phyloP scores from a whole-genome alignment of 169 alveolate genomes.

The Plasmodium inui region DNA sequence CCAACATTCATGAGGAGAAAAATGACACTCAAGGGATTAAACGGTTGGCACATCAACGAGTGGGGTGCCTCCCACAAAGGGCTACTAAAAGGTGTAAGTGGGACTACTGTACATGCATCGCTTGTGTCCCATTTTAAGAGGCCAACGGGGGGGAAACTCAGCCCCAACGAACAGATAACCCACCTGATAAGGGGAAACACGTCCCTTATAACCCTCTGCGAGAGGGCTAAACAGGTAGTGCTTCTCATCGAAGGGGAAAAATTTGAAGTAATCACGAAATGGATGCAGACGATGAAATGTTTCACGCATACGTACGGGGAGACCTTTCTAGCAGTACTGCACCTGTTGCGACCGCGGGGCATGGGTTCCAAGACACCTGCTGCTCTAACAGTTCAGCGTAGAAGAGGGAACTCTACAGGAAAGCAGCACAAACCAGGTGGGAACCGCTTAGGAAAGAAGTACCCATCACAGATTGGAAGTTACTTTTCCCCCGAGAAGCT shows the following conservation, averaged over 20 bases:
- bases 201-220: neutral
- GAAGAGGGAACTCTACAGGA: neutral
- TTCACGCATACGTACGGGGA: neutral
- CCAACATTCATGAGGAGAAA: neutral
- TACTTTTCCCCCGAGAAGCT: neutral
- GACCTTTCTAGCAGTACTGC: neutral
- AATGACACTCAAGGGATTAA: neutral
- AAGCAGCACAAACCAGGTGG: neutral
- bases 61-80: neutral
- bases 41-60: neutral
- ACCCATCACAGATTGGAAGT: neutral
- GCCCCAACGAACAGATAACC: neutral
- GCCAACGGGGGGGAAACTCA: neutral
- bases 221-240: neutral
- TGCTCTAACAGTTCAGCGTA: neutral
- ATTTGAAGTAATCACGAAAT: conserved; percentile 8
- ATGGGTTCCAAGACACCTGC: neutral
- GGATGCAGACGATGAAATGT: neutral
- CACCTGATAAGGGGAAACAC: conserved; percentile 1
- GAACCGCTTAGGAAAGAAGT: neutral
- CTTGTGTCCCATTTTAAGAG: neutral
- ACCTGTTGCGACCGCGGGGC: neutral
- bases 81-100: neutral
- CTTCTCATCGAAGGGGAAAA: neutral
- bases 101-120: neutral